Conservation (phyloP, 1,284 basidiomycete species). For the Boletus smithii region DNA sequence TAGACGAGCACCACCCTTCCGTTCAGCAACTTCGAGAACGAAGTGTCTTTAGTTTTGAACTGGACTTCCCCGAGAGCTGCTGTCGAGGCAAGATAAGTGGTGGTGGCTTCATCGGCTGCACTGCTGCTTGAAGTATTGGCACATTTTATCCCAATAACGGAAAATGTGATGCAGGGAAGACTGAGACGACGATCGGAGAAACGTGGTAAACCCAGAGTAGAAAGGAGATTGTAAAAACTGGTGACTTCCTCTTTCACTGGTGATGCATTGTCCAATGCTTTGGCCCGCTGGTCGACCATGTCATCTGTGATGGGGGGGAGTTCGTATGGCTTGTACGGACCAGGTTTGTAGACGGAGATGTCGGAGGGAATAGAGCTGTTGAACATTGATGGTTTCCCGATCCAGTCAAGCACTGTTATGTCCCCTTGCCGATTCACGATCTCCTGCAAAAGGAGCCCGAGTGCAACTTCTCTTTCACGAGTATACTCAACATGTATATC, state of each 20-base stretch:
- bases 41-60: neutral
- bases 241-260: too few species aligned
- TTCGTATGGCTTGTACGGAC: too few species aligned
- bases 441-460: conserved; percentile 16
- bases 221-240: too few species aligned
- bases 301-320: neutral
- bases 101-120: neutral
- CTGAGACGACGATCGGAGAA: conserved; percentile 8
- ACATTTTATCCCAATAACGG: neutral
- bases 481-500: conserved; percentile 6
- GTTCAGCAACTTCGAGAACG: neutral
- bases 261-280: neutral
- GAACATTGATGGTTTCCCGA: conserved; percentile 15
- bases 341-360: conserved; percentile 11
- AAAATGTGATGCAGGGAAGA: conserved; percentile 16
- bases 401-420: conserved; percentile 17
- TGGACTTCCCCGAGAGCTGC: conserved; percentile 4
- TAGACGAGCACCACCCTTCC: conserved; percentile 5
- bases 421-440: conserved; percentile 6
- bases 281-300: neutral
- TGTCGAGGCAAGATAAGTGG: neutral
- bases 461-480: conserved; percentile 9
- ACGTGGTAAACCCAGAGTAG: too few species aligned
- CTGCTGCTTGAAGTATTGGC: neutral
- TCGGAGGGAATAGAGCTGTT: conserved; percentile 12